Evolutionary conservation across 2,329 filamentous ascomycete genomes (phyloP).

Genomic region (Hymenoscyphus repandus): DNA sequence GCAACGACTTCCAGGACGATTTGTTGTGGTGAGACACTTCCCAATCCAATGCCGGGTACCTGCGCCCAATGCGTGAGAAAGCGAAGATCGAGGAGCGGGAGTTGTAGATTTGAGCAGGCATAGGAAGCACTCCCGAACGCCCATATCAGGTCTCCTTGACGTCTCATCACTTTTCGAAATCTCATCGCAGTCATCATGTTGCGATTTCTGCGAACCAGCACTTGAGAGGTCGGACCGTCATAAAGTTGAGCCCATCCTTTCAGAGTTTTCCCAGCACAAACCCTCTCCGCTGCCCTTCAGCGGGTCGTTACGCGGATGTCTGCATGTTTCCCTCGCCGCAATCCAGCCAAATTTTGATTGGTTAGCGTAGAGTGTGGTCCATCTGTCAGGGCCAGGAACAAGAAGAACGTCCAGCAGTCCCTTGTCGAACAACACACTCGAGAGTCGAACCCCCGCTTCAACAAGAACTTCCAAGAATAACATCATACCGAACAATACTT

Average conservation of each 20-base stretch:
- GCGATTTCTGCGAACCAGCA: neutral
- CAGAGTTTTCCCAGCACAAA: slow-evolving; percentile 1
- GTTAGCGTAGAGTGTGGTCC: slow-evolving; percentile 1
- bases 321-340: slow-evolving; percentile 8
- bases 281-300: neutral
- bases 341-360: slow-evolving; percentile 6
- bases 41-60: neutral
- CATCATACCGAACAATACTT: too few relatives aligned
- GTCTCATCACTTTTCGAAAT: slow-evolving; percentile 4
- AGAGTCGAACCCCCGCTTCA: too few relatives aligned
- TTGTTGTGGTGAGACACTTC: neutral
- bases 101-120: neutral
- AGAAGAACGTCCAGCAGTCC: neutral
- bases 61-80: slow-evolving; percentile 3
- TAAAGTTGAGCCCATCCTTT: neutral
- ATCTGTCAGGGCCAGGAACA: slow-evolving; percentile 13
- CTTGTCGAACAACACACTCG: slow-evolving; percentile 1
- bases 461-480: too few relatives aligned
- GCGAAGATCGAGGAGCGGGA: slow-evolving; percentile 2
- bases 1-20: neutral
- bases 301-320: slow-evolving; percentile 7
- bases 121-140: neutral
- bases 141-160: neutral
- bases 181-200: neutral
- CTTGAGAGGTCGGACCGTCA: neutral